Base-by-base conservation (phyloP, 306 rosid species). In the Quercus dentata region DNA sequence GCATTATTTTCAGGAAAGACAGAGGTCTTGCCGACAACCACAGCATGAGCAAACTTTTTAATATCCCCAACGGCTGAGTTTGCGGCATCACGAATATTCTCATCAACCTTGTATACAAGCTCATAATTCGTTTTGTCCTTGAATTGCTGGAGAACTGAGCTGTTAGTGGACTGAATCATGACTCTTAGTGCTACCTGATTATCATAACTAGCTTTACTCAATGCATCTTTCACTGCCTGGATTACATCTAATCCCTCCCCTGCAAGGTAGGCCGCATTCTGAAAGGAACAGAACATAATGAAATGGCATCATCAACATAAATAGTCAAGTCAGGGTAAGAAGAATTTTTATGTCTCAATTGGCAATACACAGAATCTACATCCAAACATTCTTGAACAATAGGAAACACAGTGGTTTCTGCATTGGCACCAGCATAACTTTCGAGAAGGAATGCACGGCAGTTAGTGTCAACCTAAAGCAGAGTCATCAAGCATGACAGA, bases 191-290 rank as follows among this genome's bases (percentile, higher is more conserved):
- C 1, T 73, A 84, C 84, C 69, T 76, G 87, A 70, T 87, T 88
- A 82, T 84, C 87, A 77, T 90, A 90, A 73, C 97, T 91, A 82
- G 98, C 88, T 82, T 86, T 86, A 51, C 82, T 85, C 83, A 96
- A 85, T 61, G 89, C 84, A n/a, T 25, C 51, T 9, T 82, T 73
- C 78, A 93, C 94, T 51, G 80, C 83, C 85, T 90, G 87, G 10
- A 77, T 81, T 79, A 96, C 89, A 83, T 87, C 49, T 74, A 96
- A 73, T 44, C 85, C 76, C 23, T 83, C 49, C 68, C 76, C 74
- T 2, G 92, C 94, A 74, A 96, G 97, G 83, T 93, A 96, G 41
- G 91, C 84, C 7, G 99, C 99, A 83, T 88, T 6, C 99, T 93
- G 97, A 82, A 58, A 83, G 76, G 71, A 76, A 74, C 65, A 59